These are phyloP conservation scores for Suillus hirtellus DNA, from an alignment of 768 basidiomycete genomes.

Conservation along the genomic window DNA sequence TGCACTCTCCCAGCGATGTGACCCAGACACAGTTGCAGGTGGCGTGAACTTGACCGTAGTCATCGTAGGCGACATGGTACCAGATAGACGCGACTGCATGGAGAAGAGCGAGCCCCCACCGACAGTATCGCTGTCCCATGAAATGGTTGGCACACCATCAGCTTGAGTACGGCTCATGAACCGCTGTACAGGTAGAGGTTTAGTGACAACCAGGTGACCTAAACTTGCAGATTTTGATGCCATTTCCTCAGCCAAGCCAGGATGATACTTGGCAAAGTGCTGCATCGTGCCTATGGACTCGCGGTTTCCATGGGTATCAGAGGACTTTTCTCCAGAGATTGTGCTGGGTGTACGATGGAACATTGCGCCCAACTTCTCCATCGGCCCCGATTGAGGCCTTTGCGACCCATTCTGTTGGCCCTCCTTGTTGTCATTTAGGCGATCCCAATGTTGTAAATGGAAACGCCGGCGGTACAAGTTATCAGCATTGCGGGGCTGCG, in stretches of 20 bases:
- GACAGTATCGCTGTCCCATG: constrained; percentile 53
- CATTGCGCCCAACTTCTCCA: constrained; percentile 62
- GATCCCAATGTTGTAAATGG: constrained; percentile 54
- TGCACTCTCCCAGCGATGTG: constrained; percentile 70
- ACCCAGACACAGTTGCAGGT: constrained; percentile 46
- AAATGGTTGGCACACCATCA: constrained; percentile 39
- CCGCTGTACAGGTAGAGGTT: constrained; percentile 40
- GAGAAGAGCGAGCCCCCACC: constrained; percentile 53
- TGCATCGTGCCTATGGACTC: constrained; percentile 34
- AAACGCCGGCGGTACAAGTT: constrained; percentile 46
- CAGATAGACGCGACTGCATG: constrained; percentile 40
- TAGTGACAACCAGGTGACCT: constrained; percentile 24
- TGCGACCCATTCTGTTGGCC: constrained; percentile 46
- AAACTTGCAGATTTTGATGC: constrained; percentile 34
- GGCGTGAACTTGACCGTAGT: constrained; percentile 65
- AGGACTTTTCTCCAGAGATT: constrained; percentile 48
- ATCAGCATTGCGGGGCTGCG: constrained; percentile 39
- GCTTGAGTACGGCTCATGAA: constrained; percentile 44
- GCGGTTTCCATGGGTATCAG: constrained; percentile 36
- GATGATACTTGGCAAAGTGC: constrained; percentile 61
- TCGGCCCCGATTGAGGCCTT: constrained; percentile 41
- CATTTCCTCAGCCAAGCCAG: constrained; percentile 53
- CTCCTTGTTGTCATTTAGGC: constrained; percentile 48
- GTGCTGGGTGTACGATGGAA: constrained; percentile 61
- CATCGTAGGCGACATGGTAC: constrained; percentile 50